phyloP scores from a whole-genome alignment of 352 stramenopile species.

The Phytophthora pini region DNA sequence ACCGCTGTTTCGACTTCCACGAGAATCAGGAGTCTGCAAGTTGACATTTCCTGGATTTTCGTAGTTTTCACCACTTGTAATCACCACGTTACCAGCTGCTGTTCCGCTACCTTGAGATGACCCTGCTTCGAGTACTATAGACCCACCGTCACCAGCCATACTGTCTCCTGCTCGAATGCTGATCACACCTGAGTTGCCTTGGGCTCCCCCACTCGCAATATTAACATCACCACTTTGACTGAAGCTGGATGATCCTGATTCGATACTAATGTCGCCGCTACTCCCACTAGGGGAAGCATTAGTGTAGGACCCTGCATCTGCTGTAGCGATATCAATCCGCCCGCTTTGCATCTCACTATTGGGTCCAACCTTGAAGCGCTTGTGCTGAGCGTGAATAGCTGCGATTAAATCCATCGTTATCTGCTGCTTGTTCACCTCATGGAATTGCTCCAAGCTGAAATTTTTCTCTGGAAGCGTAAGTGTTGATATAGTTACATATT shows the following conservation, averaged over 20 bases:
- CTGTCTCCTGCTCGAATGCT: slow-evolving; percentile 41
- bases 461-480: slow-evolving; percentile 89
- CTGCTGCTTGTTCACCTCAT: slow-evolving; percentile 94
- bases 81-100: slow-evolving; percentile 38
- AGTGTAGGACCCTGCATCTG: slow-evolving; percentile 47
- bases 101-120: slow-evolving; percentile 30
- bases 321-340: slow-evolving; percentile 53
- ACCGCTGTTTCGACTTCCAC: slow-evolving; percentile 34
- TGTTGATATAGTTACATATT: slow-evolving; percentile 91
- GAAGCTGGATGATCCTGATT: slow-evolving; percentile 40
- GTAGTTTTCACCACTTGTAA: slow-evolving; percentile 35
- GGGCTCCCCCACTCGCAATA: slow-evolving; percentile 38
- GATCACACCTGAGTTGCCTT: slow-evolving; percentile 36
- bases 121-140: slow-evolving; percentile 49
- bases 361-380: slow-evolving; percentile 64
- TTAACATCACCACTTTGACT: slow-evolving; percentile 41
- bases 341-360: slow-evolving; percentile 54
- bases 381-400: slow-evolving; percentile 88
- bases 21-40: slow-evolving; percentile 36
- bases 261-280: slow-evolving; percentile 45
- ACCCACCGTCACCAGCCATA: slow-evolving; percentile 39
- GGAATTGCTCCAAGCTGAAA: slow-evolving; percentile 91
- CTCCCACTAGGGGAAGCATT: slow-evolving; percentile 39
- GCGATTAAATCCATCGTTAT: slow-evolving; percentile 92
- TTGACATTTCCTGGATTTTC: slow-evolving; percentile 29